Percentiles rank a stretch among this genome's conserved stretches.
Conservation (phyloP, 257 asterid genomes). For the Linderniella brevidens region DNA sequence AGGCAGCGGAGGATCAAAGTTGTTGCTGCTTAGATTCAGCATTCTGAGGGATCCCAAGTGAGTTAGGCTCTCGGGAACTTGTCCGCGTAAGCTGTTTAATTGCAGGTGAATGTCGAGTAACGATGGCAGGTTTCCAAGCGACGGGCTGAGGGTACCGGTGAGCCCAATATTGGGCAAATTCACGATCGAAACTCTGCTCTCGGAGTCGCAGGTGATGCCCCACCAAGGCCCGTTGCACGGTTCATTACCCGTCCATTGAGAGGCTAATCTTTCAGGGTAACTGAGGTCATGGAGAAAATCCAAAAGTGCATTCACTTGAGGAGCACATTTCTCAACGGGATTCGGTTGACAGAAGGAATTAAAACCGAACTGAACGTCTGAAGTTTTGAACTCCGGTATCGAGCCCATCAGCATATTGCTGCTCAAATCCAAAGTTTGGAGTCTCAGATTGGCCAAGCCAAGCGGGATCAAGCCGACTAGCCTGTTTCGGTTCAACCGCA, state of each 20-base stretch:
- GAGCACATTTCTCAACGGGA: slow-evolving; percentile 2
- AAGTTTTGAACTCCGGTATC: slow-evolving; percentile 1
- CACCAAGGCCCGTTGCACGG: background rate
- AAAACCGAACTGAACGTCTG: background rate
- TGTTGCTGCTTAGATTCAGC: background rate
- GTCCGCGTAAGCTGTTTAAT: background rate
- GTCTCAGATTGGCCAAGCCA: background rate
- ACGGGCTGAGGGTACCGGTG: slow-evolving; percentile 1
- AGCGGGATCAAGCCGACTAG: background rate
- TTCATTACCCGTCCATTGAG: slow-evolving; percentile 4
- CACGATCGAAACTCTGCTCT: background rate
- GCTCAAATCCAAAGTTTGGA: slow-evolving; percentile 2
- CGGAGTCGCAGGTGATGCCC: background rate
- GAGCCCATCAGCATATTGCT: slow-evolving; percentile 5
- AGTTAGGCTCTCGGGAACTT: background rate
- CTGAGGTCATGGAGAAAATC: slow-evolving; percentile 1
- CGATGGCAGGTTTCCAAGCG: background rate
- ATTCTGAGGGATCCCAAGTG: background rate
- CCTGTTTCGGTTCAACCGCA: background rate
- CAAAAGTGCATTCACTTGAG: background rate
- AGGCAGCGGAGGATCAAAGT: background rate
- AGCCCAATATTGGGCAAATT: background rate
- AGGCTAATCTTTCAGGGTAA: background rate
- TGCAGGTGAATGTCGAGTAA: slow-evolving; percentile 1
- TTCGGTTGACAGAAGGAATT: background rate